Percentiles rank a stretch among this genome's conserved stretches.
Conservation (phyloP, 768 basidiomycete genomes). For the Exsudoporus frostii region DNA sequence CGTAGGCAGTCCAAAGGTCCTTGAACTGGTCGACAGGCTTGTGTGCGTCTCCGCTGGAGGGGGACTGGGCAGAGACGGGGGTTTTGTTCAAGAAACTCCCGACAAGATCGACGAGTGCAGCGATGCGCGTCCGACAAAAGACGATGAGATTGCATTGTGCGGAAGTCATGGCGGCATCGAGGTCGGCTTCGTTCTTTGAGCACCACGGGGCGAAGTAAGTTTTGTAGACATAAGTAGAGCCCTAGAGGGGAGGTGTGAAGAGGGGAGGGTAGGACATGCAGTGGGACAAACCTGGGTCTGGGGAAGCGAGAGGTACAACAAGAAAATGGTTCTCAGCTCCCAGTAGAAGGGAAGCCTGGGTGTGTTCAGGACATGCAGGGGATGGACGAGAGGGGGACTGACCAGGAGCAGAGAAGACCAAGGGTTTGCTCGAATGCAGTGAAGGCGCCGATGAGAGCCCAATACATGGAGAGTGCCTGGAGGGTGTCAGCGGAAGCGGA, state of each 20-base stretch:
- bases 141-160: constrained; percentile 50
- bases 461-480: constrained; percentile 59
- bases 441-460: constrained; percentile 59
- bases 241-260: constrained; percentile 39
- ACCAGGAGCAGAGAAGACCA: constrained; percentile 69
- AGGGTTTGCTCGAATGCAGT: constrained; percentile 60
- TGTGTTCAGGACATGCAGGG: constrained; percentile 9
- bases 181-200: constrained; percentile 50
- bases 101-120: constrained; percentile 46
- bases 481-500: constrained; percentile 51
- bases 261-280: neutral
- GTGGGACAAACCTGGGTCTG: constrained; percentile 55
- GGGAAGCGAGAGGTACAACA: constrained; percentile 66
- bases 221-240: constrained; percentile 63
- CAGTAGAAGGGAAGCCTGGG: constrained; percentile 73
- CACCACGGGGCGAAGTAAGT: constrained; percentile 62
- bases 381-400: constrained; percentile 16
- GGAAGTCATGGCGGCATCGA: constrained; percentile 57
- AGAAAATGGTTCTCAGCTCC: constrained; percentile 65
- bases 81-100: constrained; percentile 43
- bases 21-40: constrained; percentile 30
- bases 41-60: constrained; percentile 24
- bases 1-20: constrained; percentile 42
- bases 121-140: constrained; percentile 54
- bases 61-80: constrained; percentile 21